phyloP scores from a whole-genome alignment of 768 basidiomycete genomes.

The Gelatoporia subvermispora region DNA sequence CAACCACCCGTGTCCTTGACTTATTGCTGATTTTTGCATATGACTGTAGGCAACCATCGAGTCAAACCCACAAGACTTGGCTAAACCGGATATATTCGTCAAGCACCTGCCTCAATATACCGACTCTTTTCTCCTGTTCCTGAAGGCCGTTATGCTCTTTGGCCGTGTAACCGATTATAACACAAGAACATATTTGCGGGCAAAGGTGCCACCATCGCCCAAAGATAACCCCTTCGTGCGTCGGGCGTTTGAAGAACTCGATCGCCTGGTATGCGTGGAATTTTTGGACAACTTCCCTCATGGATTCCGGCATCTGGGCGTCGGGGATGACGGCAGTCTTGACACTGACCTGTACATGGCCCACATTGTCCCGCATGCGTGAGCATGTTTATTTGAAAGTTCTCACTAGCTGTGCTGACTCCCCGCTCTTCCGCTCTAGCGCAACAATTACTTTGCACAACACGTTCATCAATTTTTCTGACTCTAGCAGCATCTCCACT shows the following conservation, averaged over 20 bases:
- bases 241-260: constrained; percentile 65
- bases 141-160: constrained; percentile 82
- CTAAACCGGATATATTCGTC: constrained; percentile 58
- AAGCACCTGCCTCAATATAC: constrained; percentile 73
- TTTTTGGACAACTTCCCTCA: constrained; percentile 72
- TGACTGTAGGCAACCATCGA: constrained; percentile 47
- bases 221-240: constrained; percentile 68
- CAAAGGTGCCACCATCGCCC: constrained; percentile 61
- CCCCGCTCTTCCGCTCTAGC: constrained; percentile 32
- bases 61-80: constrained; percentile 73
- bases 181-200: constrained; percentile 67
- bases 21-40: constrained; percentile 10
- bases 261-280: constrained; percentile 58
- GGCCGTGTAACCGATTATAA: constrained; percentile 83
- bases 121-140: constrained; percentile 74
- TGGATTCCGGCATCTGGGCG: constrained; percentile 57
- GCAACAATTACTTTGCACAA: constrained; percentile 86
- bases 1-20: background rate
- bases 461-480: constrained; percentile 71
- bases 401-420: constrained; percentile 6
- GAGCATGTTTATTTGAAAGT: constrained; percentile 27
- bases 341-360: constrained; percentile 88
- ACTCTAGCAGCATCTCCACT: constrained; percentile 61
- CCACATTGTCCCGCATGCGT: constrained; percentile 84
- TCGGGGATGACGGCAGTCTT: constrained; percentile 52